phyloP scores from a whole-genome alignment of 139 green algal species.

The Chlamydomonas sphaeroides region DNA sequence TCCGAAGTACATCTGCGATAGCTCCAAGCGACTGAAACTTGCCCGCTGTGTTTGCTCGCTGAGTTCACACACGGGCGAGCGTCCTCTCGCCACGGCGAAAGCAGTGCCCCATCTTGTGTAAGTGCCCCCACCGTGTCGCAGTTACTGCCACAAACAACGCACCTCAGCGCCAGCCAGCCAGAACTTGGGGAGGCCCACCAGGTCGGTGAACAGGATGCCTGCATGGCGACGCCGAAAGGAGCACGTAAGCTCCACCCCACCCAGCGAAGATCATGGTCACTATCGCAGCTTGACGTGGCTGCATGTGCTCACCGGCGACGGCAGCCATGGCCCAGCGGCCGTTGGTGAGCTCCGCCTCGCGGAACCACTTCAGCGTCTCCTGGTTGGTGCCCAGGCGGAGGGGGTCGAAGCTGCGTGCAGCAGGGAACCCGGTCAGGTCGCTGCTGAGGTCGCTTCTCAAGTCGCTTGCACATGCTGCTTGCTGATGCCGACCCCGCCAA shows the following conservation, averaged over 20 bases:
- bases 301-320: constrained; percentile 62
- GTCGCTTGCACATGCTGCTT: too few species aligned
- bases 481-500: too few species aligned
- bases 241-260: too few species aligned
- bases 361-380: constrained; percentile 72
- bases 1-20: too few species aligned
- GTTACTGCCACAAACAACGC: neutral
- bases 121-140: too few species aligned
- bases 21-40: too few species aligned
- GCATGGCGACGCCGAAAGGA: too few species aligned
- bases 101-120: too few species aligned
- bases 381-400: constrained; percentile 70
- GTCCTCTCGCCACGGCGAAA: too few species aligned
- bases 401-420: constrained; percentile 67
- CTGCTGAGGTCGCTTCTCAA: too few species aligned
- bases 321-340: constrained; percentile 91
- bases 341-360: constrained; percentile 89
- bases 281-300: constrained; percentile 48
- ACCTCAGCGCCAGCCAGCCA: constrained; percentile 81
- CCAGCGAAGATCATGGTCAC: neutral
- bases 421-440: neutral
- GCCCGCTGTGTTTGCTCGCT: too few species aligned
- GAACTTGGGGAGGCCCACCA: constrained; percentile 78
- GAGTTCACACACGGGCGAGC: too few species aligned
- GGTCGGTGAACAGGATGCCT: constrained; percentile 85